Conservation (phyloP, 2,329 filamentous ascomycete species). For the Boeremia exigua region DNA sequence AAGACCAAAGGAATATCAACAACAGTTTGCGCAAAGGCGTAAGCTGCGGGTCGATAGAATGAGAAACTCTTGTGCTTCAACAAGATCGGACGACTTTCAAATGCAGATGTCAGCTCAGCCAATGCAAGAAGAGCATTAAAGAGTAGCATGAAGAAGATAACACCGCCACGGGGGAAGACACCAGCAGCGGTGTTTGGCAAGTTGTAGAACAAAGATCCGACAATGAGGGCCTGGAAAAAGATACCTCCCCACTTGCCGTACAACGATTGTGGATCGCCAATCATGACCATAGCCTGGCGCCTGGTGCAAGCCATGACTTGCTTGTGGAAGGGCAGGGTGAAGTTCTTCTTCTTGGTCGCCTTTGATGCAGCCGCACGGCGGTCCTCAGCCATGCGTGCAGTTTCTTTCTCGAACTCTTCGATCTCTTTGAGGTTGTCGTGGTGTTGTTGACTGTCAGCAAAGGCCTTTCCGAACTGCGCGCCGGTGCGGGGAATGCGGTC, state of each 20-base stretch:
- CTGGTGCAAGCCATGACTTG: conserved; percentile 50
- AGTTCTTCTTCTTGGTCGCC: conserved; percentile 51
- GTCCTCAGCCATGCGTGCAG: conserved; percentile 38
- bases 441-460: conserved; percentile 45
- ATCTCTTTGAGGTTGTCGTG: conserved; percentile 49
- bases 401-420: conserved; percentile 48
- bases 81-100: conserved; percentile 68
- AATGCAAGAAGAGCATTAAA: conserved; percentile 69
- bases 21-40: conserved; percentile 63
- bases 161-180: conserved; percentile 65
- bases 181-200: conserved; percentile 60
- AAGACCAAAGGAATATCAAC: conserved; percentile 65
- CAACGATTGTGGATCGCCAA: conserved; percentile 60
- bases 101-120: conserved; percentile 66
- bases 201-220: conserved; percentile 59
- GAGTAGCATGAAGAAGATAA: conserved; percentile 67
- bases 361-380: conserved; percentile 41
- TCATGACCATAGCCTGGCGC: conserved; percentile 58
- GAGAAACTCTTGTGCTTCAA: conserved; percentile 74
- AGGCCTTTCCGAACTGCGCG: conserved; percentile 60
- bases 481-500: conserved; percentile 61
- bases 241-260: conserved; percentile 54
- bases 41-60: conserved; percentile 69
- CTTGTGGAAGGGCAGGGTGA: conserved; percentile 46
- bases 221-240: conserved; percentile 49